Percentiles rank a stretch among this genome's conserved stretches.
Conservation (phyloP, 2,329 filamentous ascomycete genomes). For the Fusarium sp. region DNA sequence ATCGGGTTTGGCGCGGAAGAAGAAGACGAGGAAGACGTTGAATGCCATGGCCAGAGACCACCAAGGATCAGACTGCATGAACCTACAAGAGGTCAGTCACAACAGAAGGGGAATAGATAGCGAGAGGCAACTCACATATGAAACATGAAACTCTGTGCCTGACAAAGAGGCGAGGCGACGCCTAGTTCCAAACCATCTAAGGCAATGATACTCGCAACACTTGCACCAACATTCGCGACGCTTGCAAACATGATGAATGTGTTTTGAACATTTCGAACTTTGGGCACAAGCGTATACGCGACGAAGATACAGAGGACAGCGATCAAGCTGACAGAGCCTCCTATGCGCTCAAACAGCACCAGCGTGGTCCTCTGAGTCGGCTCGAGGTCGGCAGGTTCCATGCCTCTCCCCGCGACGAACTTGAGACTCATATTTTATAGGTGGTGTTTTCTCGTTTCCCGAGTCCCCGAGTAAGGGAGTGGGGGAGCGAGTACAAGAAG, state of each 20-base stretch:
- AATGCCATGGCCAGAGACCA: slow-evolving; percentile 85
- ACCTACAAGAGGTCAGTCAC: slow-evolving; percentile 61
- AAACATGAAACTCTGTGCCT: slow-evolving; percentile 68
- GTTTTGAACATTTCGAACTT: slow-evolving; percentile 67
- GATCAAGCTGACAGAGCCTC: slow-evolving; percentile 62
- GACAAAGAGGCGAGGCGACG: slow-evolving; percentile 66
- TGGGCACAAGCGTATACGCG: slow-evolving; percentile 60
- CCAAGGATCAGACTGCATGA: slow-evolving; percentile 79
- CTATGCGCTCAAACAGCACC: slow-evolving; percentile 61
- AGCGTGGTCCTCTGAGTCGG: slow-evolving; percentile 52
- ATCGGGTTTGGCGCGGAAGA: slow-evolving; percentile 67
- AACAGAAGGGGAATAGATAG: slow-evolving; percentile 51
- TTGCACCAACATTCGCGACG: slow-evolving; percentile 67
- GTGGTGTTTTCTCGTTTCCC: slow-evolving; percentile 4
- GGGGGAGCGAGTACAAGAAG: background rate
- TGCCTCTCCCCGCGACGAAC: slow-evolving; percentile 25
- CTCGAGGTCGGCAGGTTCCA: slow-evolving; percentile 48
- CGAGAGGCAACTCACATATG: slow-evolving; percentile 65
- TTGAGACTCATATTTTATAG: slow-evolving; percentile 11
- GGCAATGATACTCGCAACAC: slow-evolving; percentile 75
- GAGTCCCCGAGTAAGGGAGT: slow-evolving; percentile 1
- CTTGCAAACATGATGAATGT: slow-evolving; percentile 71
- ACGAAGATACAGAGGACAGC: slow-evolving; percentile 62
- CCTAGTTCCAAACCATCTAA: slow-evolving; percentile 69
- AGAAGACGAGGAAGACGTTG: slow-evolving; percentile 79